Evolutionary conservation across 2,329 filamentous ascomycete genomes (phyloP), one percentile per base, ranked within the genome.

Genomic region (Leptoxyphium fumago): DNA sequence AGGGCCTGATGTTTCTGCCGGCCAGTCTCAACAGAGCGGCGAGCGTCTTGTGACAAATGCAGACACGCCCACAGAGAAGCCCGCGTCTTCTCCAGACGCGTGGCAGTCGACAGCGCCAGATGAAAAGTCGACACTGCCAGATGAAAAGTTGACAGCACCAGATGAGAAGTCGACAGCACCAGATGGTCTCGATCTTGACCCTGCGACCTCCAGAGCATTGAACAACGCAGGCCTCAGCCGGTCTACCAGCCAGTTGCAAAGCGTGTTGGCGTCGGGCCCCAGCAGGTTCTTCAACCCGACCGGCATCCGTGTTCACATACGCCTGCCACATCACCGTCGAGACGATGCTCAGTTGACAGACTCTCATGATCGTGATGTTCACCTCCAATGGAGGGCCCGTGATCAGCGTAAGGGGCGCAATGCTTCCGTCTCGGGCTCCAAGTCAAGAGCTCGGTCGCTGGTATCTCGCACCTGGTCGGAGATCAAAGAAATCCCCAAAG

Each of bases 391-490:
- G 53, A 48, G 53, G 2, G 48, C 53, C 2, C 46, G 53, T 39
- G 52, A 55, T 38, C 47, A 53, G 11, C 46, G 53, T 5, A 55
- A 55, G 30, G 52, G 53, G 2, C 46, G 53, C 6, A 52, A 52
- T 15, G 51, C 52, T 5, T 36, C 32, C 4, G 15, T 36, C 15
- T 13, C 32, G 32, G 3, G 32, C 32, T 5, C 32, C 32, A 3
- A 36, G 9, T 13, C 11, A 8, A 39, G 17, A n/a, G 8, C n/a
- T 6, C 34, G 44, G 2, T 39, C 41, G 29, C 38, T 39, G 36
- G 10, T 39, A 21, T 43, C 44, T 11, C 38, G 38, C 3, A 38
- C 32, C 15, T 32, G 39, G 1, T 14, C 41, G 5, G 40, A n/a
- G 17, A 10, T 43, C 13, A 41, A 15, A 13, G 17, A 45, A 26